phyloP scores from a whole-genome alignment of 495 filamentous ascomycete species.

The Sordaria brevicollis region DNA sequence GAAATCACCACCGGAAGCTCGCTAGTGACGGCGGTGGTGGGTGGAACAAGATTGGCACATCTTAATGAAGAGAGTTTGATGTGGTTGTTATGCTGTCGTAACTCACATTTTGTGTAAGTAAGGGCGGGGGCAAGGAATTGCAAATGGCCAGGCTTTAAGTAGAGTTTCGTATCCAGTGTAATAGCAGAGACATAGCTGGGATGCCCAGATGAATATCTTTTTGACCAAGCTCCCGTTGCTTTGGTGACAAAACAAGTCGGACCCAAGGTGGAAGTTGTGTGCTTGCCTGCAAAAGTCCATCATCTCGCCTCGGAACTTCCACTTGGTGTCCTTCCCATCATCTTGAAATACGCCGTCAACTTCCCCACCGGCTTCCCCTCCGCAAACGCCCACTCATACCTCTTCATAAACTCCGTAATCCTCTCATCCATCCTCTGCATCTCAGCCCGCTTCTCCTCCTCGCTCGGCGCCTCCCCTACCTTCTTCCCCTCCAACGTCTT shows the following conservation, averaged over 20 bases:
- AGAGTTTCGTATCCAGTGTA: too few species aligned
- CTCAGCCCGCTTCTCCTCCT: conserved; percentile 11
- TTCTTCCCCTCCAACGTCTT: background rate
- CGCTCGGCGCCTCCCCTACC: too few species aligned
- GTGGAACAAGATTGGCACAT: too few species aligned
- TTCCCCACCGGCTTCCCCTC: conserved; percentile 24
- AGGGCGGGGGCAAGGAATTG: too few species aligned
- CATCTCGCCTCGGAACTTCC: conserved; percentile 34
- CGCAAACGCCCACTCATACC: conserved; percentile 28
- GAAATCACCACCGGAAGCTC: too few species aligned
- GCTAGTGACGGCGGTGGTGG: too few species aligned
- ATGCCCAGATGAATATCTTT: conserved; percentile 21
- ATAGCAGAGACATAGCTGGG: too few species aligned
- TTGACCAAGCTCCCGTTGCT: conserved; percentile 9
- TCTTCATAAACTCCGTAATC: conserved; percentile 26
- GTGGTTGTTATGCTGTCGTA: too few species aligned
- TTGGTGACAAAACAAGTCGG: conserved; percentile 9
- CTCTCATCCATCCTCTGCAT: conserved; percentile 23
- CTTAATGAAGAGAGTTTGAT: too few species aligned
- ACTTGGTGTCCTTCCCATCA: too few species aligned
- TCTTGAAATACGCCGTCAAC: conserved; percentile 30
- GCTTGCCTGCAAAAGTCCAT: conserved; percentile 41
- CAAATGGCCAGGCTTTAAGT: too few species aligned
- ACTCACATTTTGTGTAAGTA: too few species aligned
- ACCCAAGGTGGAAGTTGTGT: conserved; percentile 32